These are phyloP conservation scores for Scytalidium lignicola DNA, from an alignment of 2,329 filamentous ascomycete genomes.

Conservation along the genomic window DNA sequence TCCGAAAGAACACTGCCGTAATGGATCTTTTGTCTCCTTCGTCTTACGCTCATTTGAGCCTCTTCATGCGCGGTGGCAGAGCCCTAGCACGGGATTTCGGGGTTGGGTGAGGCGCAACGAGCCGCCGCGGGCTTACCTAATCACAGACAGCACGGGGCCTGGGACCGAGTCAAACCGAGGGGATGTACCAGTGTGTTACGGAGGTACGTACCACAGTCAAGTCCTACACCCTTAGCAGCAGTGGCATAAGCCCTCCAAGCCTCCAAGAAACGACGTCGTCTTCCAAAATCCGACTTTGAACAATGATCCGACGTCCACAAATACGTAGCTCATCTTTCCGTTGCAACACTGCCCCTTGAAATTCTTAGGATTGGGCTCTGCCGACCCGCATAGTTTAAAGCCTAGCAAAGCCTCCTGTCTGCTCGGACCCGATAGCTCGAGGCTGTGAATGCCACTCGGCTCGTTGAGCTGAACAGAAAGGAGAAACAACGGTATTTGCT, in stretches of 20 bases:
- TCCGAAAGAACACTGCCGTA: too few relatives aligned
- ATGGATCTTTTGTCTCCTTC: too few relatives aligned
- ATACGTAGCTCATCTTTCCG: not conserved
- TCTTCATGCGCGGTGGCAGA: too few relatives aligned
- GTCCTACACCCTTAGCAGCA: too few relatives aligned
- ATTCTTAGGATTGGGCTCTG: not conserved
- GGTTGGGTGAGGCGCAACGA: too few relatives aligned
- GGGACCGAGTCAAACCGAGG: too few relatives aligned
- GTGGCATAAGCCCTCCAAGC: not conserved
- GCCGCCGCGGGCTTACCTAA: too few relatives aligned
- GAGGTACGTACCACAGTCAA: too few relatives aligned
- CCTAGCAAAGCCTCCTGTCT: not conserved
- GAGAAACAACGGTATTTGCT: not conserved
- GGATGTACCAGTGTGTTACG: too few relatives aligned
- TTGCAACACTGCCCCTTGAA: not conserved
- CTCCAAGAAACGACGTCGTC: not conserved
- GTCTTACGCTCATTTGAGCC: too few relatives aligned
- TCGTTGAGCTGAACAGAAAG: not conserved
- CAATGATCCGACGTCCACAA: not conserved
- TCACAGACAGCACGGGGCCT: too few relatives aligned
- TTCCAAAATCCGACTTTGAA: not conserved
- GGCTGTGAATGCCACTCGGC: not conserved
- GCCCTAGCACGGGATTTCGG: too few relatives aligned
- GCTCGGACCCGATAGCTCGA: not conserved
- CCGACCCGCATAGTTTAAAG: not conserved